Evolutionary conservation across 1,139 yeast species (phyloP), one percentile per base, ranked within the genome.

Genomic region (Zhuliangozyma blackwelliae): DNA sequence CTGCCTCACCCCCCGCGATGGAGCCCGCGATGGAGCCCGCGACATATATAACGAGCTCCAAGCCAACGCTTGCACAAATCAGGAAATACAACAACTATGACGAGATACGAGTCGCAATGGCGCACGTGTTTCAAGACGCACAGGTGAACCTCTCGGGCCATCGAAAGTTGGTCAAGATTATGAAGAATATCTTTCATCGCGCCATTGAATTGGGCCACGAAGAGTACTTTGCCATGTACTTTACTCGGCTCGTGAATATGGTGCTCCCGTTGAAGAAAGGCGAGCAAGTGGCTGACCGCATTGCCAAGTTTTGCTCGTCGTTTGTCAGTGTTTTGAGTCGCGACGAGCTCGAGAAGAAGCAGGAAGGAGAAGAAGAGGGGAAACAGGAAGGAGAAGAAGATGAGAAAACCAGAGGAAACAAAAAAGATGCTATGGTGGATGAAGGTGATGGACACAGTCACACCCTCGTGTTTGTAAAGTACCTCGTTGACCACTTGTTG

Each of bases 51-150:
- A 22, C 23, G 9, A 22, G 23, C 10, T 40, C 43, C 12, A 45
- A 47, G 32, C 54, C 54, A 9, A 50, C 53, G 6, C 37, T 49
- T 12, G 40, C 40, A 11, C 50, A 58, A 16, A 58, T 61, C 27
- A 51, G 50, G 43, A 40, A 46, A 29, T 54, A 62, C 33, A 41
- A 39, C 6, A 42, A 49, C 7, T 50, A 60, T 6, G 57, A 56
- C 6, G 69, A 63, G 25, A 52, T 68, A 35, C 50, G 54, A 28
- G 36, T 39, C 27, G 77, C 84, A 2, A 65, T 87, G 50, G 79
- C 84, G 0, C 79, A 76, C 39, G 79, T 82, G 2, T 90, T 90
- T 53, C 94, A 85, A 51, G 92, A 83, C 41, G 88, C 94, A 0
- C 97, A 90, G 51, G 44, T 61, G 28, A 72, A 86, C 1, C 68